Base-by-base conservation (phyloP, 202 grass and related monocot genomes). In the Cymbopogon flexuosus region DNA sequence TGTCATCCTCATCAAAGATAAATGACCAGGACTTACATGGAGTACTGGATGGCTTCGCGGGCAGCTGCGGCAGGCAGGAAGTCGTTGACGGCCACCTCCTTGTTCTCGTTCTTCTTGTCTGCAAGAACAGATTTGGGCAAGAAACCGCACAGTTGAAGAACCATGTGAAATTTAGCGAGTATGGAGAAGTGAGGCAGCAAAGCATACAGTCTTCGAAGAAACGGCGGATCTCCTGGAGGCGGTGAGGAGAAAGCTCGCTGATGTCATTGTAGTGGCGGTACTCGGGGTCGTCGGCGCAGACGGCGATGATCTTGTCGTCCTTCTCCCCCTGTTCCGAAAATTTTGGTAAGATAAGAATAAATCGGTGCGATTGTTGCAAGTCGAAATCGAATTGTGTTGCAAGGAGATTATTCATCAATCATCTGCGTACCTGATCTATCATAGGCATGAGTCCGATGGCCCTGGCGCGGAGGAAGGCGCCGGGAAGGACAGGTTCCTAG, bases 31-130 rank as follows among this genome's bases (percentile, higher is more conserved):
- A 65, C 85, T 87, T 90, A 90, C 94, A 97, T 94, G 75, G 94
- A 94, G 83, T 97, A 80, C 74, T 94, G 85, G 68, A 97, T 92
- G 61, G 94, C 89, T 2, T 88, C 83, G 43, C 91, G 94, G 21
- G 94, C 94, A 62, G 84, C 71, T 36, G 24, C 22, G 35, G 94
- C 67, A 5, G 77, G 85, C 59, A 97, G 86, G 87, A 97, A 97
- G 2, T 88, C 94, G 18, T 97, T 83, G 73, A 97, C 94, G 14
- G 91, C 94, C 3, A 97, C 94, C 67, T 88, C 89, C 83, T 92
- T 97, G 81, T 97, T 97, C 86, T 97, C 91, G 75, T 97, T 94
- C 87, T 97, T 97, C 87, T 97, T 94, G 61, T 97, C 94, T 94
- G 65, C 43, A 81, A 62, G 31, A 69, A 54, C 2, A 54, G 51